phyloP scores from a whole-genome alignment of 2,329 filamentous ascomycete genomes.

The Gaeumannomyces sp. region DNA sequence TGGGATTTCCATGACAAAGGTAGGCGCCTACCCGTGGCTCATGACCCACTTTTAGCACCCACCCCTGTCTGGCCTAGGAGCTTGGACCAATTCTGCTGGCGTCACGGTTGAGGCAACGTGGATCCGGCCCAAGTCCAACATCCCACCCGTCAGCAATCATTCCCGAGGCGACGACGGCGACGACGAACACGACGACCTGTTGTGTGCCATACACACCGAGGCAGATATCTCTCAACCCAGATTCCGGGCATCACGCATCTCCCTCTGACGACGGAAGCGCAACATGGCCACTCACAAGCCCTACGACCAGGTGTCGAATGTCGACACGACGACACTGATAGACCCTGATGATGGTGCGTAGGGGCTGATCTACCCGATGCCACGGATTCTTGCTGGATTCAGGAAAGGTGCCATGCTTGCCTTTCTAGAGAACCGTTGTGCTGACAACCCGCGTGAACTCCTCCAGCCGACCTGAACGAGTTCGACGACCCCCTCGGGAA shows the following conservation, averaged over 20 bases:
- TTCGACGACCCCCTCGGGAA: constrained; percentile 78
- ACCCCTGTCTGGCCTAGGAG: constrained; percentile 13
- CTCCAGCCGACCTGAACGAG: constrained; percentile 75
- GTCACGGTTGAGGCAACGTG: constrained; percentile 22
- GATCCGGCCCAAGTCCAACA: constrained; percentile 11
- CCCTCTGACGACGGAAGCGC: no score
- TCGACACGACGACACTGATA: constrained; percentile 64
- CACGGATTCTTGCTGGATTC: no score
- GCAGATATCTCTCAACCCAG: no score
- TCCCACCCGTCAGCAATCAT: no score
- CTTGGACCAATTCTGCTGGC: constrained; percentile 19
- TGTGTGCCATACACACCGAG: no score
- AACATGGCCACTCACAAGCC: constrained; percentile 33
- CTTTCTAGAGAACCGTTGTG: neutral
- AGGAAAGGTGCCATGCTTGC: no score
- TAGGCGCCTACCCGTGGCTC: no score
- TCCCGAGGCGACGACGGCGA: no score
- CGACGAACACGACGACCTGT: no score
- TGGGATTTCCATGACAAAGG: no score
- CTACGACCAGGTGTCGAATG: constrained; percentile 54
- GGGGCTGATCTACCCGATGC: constrained; percentile 15
- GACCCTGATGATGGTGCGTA: constrained; percentile 68
- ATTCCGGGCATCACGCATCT: no score
- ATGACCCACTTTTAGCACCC: no score
- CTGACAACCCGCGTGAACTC: constrained; percentile 3